A percentile compares a stretch with the other conserved stretches of the same genome.
phyloP scores from a whole-genome alignment of 306 rosid species.

The Canavalia ensiformis region DNA sequence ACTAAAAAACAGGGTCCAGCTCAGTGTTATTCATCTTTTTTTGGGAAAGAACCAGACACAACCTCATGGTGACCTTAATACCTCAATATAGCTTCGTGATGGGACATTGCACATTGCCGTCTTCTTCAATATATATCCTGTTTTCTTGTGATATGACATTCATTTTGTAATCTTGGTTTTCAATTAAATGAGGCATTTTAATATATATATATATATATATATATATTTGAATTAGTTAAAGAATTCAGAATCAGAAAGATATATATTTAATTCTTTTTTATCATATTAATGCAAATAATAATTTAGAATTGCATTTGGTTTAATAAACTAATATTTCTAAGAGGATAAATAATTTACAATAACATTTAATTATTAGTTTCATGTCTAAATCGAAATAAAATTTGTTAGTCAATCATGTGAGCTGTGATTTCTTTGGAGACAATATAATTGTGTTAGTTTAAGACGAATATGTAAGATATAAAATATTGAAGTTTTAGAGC shows the following conservation, averaged over 20 bases:
- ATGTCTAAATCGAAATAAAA: not conserved
- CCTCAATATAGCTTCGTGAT: slow-evolving; percentile 5
- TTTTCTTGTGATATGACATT: not conserved
- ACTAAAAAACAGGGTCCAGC: slow-evolving; percentile 42
- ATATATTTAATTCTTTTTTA: not conserved
- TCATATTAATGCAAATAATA: not conserved
- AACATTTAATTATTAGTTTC: not conserved
- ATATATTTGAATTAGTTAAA: not conserved
- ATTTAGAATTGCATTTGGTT: not conserved
- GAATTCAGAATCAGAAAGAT: not conserved
- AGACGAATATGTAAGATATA: no score
- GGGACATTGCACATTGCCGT: slow-evolving; percentile 39
- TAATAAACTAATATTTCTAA: not conserved
- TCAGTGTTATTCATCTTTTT: slow-evolving; percentile 28
- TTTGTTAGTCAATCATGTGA: not conserved
- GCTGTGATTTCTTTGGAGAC: not conserved
- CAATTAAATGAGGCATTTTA: not conserved
- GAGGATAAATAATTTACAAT: not conserved
- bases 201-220: no score
- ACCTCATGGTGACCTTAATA: slow-evolving; percentile 38
- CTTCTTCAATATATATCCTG: not conserved
- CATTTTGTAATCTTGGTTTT: not conserved
- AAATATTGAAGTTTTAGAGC: no score
- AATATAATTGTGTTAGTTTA: no score
- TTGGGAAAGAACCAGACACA: slow-evolving; percentile 43